Evolutionary conservation across 164 flowering plant species (phyloP).

Genomic region (Pachysandra terminalis): DNA sequence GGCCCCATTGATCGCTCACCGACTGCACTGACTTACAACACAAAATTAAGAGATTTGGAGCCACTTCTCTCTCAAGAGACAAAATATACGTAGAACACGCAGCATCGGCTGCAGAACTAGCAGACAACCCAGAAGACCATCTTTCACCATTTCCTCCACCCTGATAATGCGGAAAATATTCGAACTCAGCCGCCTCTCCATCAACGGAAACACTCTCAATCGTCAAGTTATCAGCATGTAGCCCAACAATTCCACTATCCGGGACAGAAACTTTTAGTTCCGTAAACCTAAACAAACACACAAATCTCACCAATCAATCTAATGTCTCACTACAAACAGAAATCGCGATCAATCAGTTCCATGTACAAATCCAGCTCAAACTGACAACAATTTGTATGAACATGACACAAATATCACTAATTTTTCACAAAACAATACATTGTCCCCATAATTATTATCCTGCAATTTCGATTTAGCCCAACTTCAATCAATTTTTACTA

Average conservation of each 20-base stretch:
- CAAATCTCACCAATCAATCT: background rate
- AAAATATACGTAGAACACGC: constrained; percentile 63
- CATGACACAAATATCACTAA: too few relatives aligned
- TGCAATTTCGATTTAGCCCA: too few relatives aligned
- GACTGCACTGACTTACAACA: constrained; percentile 42
- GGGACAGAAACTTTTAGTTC: constrained; percentile 74
- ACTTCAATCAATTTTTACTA: too few relatives aligned
- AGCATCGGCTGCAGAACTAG: constrained; percentile 80
- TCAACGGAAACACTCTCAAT: constrained; percentile 74
- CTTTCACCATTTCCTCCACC: constrained; percentile 50
- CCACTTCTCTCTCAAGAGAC: constrained; percentile 65
- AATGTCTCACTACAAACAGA: background rate
- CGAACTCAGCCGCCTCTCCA: constrained; percentile 74
- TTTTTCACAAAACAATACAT: too few relatives aligned
- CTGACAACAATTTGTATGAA: too few relatives aligned
- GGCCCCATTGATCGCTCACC: constrained; percentile 29
- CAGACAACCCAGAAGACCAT: constrained; percentile 63
- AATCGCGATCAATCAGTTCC: background rate
- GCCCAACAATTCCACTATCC: constrained; percentile 79
- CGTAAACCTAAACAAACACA: constrained; percentile 47
- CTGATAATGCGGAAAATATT: constrained; percentile 61
- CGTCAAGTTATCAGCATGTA: constrained; percentile 84
- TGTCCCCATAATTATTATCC: too few relatives aligned
- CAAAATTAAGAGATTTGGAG: constrained; percentile 67
- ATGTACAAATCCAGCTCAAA: too few relatives aligned